Evolutionary conservation across 768 basidiomycete species (phyloP).

Genomic region (Phaeolepiota aurea): DNA sequence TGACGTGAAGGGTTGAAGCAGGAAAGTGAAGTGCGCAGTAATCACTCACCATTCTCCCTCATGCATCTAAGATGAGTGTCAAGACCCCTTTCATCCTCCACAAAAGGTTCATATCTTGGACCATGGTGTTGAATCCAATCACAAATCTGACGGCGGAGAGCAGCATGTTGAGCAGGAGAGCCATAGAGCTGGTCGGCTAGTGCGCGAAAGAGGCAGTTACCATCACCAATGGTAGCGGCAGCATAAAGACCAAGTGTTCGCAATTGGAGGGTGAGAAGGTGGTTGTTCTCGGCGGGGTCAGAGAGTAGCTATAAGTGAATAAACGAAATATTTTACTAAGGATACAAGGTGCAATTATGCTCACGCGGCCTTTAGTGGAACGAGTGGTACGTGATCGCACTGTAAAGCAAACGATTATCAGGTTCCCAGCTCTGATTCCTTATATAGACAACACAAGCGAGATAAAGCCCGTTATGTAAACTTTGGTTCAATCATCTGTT

Average conservation of each 20-base stretch:
- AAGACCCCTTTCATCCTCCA: slow-evolving; percentile 75
- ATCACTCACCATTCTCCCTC: slow-evolving; percentile 61
- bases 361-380: slow-evolving; percentile 48
- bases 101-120: slow-evolving; percentile 76
- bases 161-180: slow-evolving; percentile 56
- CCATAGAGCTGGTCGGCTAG: slow-evolving; percentile 85
- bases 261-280: slow-evolving; percentile 65
- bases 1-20: slow-evolving; percentile 15
- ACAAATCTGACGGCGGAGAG: slow-evolving; percentile 70
- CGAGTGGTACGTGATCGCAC: slow-evolving; percentile 52
- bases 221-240: slow-evolving; percentile 81
- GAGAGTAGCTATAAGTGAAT: slow-evolving; percentile 27
- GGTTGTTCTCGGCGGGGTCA: slow-evolving; percentile 57
- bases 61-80: slow-evolving; percentile 68
- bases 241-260: slow-evolving; percentile 77
- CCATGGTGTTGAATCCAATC: slow-evolving; percentile 70
- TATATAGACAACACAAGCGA: neutral
- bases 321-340: neutral
- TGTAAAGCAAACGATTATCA: slow-evolving; percentile 11
- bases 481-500: neutral
- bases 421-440: neutral
- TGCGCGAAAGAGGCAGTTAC: slow-evolving; percentile 91
- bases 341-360: too few species aligned
- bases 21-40: slow-evolving; percentile 4
- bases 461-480: neutral